Conservation (phyloP, 2,329 filamentous ascomycete genomes). For the Pseudocercospora musae region DNA sequence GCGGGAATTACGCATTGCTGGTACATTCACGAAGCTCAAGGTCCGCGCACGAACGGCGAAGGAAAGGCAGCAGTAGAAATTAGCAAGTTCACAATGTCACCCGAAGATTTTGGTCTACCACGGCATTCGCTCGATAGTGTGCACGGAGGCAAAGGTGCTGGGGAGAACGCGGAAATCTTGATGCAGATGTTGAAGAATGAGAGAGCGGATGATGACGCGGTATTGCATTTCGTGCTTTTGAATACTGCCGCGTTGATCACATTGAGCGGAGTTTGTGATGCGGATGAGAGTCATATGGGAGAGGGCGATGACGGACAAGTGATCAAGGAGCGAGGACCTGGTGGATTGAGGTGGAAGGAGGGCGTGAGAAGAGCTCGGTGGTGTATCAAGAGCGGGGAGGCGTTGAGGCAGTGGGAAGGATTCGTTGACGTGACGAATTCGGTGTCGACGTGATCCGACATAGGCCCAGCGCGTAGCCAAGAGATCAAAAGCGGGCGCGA, state of each 20-base stretch:
- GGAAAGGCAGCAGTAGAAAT: conserved; percentile 54
- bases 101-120: conserved; percentile 81
- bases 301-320: conserved; percentile 76
- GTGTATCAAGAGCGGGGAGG: conserved; percentile 81
- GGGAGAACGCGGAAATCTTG: conserved; percentile 83
- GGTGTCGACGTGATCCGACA: conserved; percentile 5
- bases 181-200: conserved; percentile 72
- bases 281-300: conserved; percentile 75
- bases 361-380: conserved; percentile 82
- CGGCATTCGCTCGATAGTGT: conserved; percentile 73
- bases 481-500: too few relatives aligned
- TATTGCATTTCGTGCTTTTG: conserved; percentile 89
- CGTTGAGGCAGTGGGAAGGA: conserved; percentile 74
- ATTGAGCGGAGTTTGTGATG: conserved; percentile 79
- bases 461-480: too few relatives aligned
- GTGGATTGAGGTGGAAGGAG: conserved; percentile 89
- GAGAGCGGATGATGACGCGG: conserved; percentile 71
- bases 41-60: conserved; percentile 36
- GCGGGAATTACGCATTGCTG: conserved; percentile 87
- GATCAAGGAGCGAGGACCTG: conserved; percentile 77
- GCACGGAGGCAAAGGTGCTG: conserved; percentile 78
- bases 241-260: conserved; percentile 90
- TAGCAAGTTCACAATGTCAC: conserved; percentile 73
- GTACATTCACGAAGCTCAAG: conserved; percentile 46
- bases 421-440: conserved; percentile 80